phyloP scores from a whole-genome alignment of 202 grass and related monocot species.

The Saccharum hybrid region DNA sequence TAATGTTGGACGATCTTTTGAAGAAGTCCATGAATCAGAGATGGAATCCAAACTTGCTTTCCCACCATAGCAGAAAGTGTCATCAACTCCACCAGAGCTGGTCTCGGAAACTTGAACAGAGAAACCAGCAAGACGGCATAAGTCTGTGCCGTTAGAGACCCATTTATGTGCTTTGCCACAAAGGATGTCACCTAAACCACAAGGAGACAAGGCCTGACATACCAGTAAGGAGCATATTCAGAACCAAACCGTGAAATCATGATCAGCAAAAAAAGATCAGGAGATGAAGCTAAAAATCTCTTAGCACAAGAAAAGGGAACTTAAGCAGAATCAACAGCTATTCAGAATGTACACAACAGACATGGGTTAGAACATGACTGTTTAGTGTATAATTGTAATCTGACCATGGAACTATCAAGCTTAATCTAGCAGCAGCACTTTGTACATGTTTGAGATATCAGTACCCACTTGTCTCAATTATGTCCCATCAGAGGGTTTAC shows the following conservation, averaged over 20 bases:
- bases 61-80: slow-evolving; percentile 86
- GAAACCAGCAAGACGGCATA: slow-evolving; percentile 84
- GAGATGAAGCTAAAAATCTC: neutral
- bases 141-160: slow-evolving; percentile 85
- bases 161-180: slow-evolving; percentile 85
- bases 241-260: slow-evolving; percentile 20
- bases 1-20: slow-evolving; percentile 56
- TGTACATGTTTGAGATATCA: slow-evolving; percentile 8
- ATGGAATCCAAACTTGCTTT: slow-evolving; percentile 89
- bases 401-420: slow-evolving; percentile 25
- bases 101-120: slow-evolving; percentile 61
- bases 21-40: slow-evolving; percentile 69
- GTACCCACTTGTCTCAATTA: slow-evolving; percentile 3
- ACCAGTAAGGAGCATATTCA: slow-evolving; percentile 44
- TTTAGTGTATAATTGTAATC: slow-evolving; percentile 25
- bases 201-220: slow-evolving; percentile 81
- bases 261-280: neutral
- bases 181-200: slow-evolving; percentile 87
- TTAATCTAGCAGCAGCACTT: slow-evolving; percentile 10
- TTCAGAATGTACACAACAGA: slow-evolving; percentile 22
- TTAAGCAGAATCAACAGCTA: slow-evolving; percentile 15
- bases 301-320: slow-evolving; percentile 30
- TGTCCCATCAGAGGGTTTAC: slow-evolving; percentile 42
- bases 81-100: slow-evolving; percentile 46
- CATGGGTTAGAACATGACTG: neutral